Conservation (phyloP, 345 rosid genomes). For the Ailanthus altissimus region DNA sequence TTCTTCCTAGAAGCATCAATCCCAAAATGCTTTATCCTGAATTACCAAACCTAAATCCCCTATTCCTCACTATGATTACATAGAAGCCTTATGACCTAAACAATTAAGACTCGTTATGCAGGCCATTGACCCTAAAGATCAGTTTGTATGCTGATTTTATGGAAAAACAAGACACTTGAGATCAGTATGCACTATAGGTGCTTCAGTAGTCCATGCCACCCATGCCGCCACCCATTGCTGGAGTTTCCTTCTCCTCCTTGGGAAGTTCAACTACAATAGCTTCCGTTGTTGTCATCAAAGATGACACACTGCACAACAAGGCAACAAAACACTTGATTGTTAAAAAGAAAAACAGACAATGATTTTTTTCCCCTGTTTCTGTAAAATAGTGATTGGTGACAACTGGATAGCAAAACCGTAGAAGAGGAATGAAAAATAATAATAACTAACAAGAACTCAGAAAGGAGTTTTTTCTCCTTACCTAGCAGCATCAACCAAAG, state of each 20-base stretch:
- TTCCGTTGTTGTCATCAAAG: constrained; percentile 94
- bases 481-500: constrained; percentile 97
- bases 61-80: constrained; percentile 29
- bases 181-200: background rate
- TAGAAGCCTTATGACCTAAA: constrained; percentile 20
- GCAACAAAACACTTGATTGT: background rate
- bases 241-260: constrained; percentile 66
- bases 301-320: constrained; percentile 59
- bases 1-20: background rate
- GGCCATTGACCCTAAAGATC: constrained; percentile 13
- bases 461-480: constrained; percentile 16
- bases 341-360: background rate
- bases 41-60: constrained; percentile 8
- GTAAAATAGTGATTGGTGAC: no score
- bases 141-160: background rate
- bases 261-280: constrained; percentile 87
- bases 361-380: no score
- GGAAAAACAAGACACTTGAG: background rate
- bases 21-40: background rate
- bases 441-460: background rate
- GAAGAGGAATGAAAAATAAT: no score
- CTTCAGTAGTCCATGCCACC: constrained; percentile 83
- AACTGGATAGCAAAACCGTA: no score
- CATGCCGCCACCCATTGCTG: constrained; percentile 80
- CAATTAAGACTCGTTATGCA: background rate